These are phyloP conservation scores for Clavispora fructus DNA, from an alignment of 805 yeast species.

Conservation along the genomic window DNA sequence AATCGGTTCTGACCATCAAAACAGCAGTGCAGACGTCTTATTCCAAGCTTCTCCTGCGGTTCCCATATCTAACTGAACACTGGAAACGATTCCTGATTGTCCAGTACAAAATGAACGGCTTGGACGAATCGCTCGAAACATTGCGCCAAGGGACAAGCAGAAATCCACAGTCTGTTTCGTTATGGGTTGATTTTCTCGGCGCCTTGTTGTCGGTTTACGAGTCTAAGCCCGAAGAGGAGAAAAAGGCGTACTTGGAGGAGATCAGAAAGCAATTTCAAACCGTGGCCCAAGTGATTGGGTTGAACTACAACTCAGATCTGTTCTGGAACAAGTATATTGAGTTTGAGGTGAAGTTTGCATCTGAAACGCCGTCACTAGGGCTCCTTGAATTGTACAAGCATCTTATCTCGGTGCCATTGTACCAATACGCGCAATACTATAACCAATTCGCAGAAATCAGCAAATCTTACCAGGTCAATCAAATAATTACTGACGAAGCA, in stretches of 20 bases:
- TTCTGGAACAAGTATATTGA: slow-evolving; percentile 78
- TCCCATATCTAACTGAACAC: slow-evolving; percentile 53
- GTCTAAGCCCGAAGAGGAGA: background rate
- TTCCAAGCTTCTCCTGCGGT: slow-evolving; percentile 40
- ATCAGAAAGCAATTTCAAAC: slow-evolving; percentile 41
- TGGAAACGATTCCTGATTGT: slow-evolving; percentile 62
- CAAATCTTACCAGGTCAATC: slow-evolving; percentile 26
- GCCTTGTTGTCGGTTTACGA: slow-evolving; percentile 28
- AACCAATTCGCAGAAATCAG: slow-evolving; percentile 40
- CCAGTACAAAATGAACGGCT: slow-evolving; percentile 52
- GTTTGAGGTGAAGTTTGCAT: slow-evolving; percentile 27
- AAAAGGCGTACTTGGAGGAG: background rate
- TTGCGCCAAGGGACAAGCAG: slow-evolving; percentile 30
- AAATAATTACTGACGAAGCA: slow-evolving; percentile 17
- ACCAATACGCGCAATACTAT: slow-evolving; percentile 79
- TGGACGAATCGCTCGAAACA: slow-evolving; percentile 43
- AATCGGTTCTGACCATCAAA: background rate
- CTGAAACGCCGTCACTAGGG: slow-evolving; percentile 25
- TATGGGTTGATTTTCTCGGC: slow-evolving; percentile 64
- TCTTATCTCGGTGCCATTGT: slow-evolving; percentile 61
- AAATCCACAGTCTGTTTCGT: slow-evolving; percentile 55
- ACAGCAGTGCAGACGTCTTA: slow-evolving; percentile 11
- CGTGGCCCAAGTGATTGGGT: slow-evolving; percentile 53
- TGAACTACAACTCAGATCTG: slow-evolving; percentile 69
- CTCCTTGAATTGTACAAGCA: slow-evolving; percentile 39